Evolutionary conservation across 2,329 filamentous ascomycete species (phyloP), one percentile per base, ranked within the genome.

Genomic region (Colletotrichum navitas): DNA sequence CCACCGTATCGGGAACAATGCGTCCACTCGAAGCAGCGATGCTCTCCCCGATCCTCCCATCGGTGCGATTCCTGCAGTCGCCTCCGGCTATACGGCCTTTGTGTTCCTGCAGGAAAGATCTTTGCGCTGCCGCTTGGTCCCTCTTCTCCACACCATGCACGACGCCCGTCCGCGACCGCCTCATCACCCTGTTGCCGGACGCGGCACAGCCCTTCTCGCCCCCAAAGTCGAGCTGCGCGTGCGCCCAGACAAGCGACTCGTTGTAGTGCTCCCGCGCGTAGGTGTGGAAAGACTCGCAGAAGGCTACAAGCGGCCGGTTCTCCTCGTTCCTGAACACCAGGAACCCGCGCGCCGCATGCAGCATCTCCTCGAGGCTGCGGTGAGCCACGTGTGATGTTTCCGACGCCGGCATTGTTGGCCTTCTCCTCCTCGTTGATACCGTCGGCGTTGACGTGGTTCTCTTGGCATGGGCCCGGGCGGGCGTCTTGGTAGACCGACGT

Each of bases 121-220:
- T 47, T 54, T 68, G 68, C 59, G 65, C 47, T 21, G 39, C 39
- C 65, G 68, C 68, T 68, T 56, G 66, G 68, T 51, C 54, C 63
- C 49, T 58, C 34, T 43, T 43, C 56, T 62, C 51, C 58, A 29
- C 65, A 39, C 29, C 32, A 71, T 63, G 52, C 52, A 54, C 65
- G 54, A 71, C 68, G 68, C 51, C 63, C 68, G 68, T 71, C 36
- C 65, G 68, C 59, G 59, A 63, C 60, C 32, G 64, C 64, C 36
- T 63, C 65, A 68, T 45, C 59, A 16, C n/a, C 26, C 12, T 36
- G 43, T 43, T 63, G 65, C 65, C 65, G 68, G 59, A 55, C 3
- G 59, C 52, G 58, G 64, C 65, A 29, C 59, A 55, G 59, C 59
- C 55, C 34, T 18, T 18, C 21, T 45, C 36, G 5, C 59, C 51